Conservation (phyloP, 108 stramenopile species). For the Ochromonas danica region DNA sequence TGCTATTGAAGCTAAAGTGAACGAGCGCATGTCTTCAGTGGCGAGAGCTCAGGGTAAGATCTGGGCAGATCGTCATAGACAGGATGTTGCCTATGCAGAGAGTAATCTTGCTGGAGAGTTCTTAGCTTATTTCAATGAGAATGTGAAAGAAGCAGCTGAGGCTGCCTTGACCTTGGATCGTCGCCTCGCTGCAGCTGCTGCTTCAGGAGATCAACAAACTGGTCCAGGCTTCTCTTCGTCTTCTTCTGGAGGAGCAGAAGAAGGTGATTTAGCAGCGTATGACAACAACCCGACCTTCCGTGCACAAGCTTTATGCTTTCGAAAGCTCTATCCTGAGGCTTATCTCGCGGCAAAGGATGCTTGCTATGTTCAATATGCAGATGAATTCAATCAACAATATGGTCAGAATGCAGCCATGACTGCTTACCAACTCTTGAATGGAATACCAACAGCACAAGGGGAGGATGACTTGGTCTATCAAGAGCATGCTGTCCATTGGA, state of each 20-base stretch:
- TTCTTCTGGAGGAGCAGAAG: neutral
- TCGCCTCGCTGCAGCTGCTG: no score
- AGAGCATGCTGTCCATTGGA: neutral
- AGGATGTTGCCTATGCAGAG: neutral
- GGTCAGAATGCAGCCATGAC: neutral
- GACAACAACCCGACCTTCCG: neutral
- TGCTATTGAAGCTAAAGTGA: conserved; percentile 10
- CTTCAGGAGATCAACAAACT: neutral
- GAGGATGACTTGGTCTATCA: neutral
- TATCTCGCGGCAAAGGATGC: neutral
- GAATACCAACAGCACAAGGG: neutral
- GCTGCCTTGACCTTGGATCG: no score
- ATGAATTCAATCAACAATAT: neutral
- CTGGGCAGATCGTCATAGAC: conserved; percentile 8
- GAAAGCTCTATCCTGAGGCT: neutral
- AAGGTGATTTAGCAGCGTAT: neutral
- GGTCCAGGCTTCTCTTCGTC: neutral
- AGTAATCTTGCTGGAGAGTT: neutral
- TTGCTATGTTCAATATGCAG: neutral
- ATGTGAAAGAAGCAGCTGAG: no score
- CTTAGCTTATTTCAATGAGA: neutral
- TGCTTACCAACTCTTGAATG: neutral
- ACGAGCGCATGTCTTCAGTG: conserved; percentile 18
- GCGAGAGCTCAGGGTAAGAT: conserved; percentile 6
- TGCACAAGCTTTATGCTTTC: neutral